phyloP scores from a whole-genome alignment of 768 basidiomycete species.

The Suillus alpinus region DNA sequence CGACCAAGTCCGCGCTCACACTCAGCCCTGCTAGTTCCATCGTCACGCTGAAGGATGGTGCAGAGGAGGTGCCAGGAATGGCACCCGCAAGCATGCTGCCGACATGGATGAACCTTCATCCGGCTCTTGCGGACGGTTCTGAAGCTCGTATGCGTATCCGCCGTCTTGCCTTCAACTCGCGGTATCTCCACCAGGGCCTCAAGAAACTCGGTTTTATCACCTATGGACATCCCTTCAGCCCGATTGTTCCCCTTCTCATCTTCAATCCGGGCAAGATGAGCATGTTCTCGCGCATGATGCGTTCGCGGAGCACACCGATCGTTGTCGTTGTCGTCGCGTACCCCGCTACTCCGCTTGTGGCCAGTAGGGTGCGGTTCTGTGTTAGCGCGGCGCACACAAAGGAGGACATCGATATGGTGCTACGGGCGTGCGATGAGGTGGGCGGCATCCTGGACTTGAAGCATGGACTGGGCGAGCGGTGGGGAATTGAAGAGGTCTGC shows the following conservation, averaged over 20 bases:
- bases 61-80: conserved; percentile 62
- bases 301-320: conserved; percentile 68
- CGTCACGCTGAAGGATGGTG: conserved; percentile 27
- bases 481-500: conserved; percentile 75
- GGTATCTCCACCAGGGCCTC: conserved; percentile 85
- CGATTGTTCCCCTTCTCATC: conserved; percentile 88
- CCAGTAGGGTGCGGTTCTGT: conserved; percentile 89
- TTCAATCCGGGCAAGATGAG: conserved; percentile 95
- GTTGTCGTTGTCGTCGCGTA: conserved; percentile 90
- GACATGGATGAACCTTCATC: conserved; percentile 74
- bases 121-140: conserved; percentile 69
- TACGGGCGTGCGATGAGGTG: conserved; percentile 88
- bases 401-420: conserved; percentile 85
- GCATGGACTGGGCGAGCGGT: conserved; percentile 68
- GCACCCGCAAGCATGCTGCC: conserved; percentile 66
- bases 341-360: conserved; percentile 86
- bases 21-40: conserved; percentile 32
- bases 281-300: conserved; percentile 88
- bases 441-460: conserved; percentile 90
- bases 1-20: conserved; percentile 21
- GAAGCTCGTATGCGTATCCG: conserved; percentile 83
- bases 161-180: conserved; percentile 91
- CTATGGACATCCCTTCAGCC: conserved; percentile 87
- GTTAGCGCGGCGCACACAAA: conserved; percentile 95
- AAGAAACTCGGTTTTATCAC: conserved; percentile 95